These are phyloP conservation scores for Tuber brumale DNA, from an alignment of 495 filamentous ascomycete species.

Conservation along the genomic window DNA sequence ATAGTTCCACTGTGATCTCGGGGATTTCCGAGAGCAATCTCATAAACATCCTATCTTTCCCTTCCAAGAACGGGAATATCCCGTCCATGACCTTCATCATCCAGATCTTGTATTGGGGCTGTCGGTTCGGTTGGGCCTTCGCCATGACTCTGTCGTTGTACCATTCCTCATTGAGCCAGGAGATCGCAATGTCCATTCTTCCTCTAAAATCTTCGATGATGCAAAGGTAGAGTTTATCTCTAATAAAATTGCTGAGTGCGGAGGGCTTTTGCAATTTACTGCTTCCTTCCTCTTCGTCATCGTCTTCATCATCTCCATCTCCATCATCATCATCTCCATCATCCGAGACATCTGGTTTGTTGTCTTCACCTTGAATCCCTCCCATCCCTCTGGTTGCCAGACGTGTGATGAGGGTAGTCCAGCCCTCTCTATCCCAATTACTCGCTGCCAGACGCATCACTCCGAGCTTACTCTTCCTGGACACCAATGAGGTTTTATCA, in stretches of 20 bases:
- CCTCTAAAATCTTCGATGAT: conserved; percentile 84
- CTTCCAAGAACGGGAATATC: conserved; percentile 79
- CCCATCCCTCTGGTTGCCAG: conserved; percentile 73
- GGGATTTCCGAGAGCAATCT: conserved; percentile 90
- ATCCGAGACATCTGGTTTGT: conserved; percentile 13
- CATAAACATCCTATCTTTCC: conserved; percentile 78
- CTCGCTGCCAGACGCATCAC: conserved; percentile 79
- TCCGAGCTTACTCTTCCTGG: conserved; percentile 48
- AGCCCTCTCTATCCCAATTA: conserved; percentile 79
- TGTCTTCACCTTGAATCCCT: conserved; percentile 53
- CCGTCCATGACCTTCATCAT: conserved; percentile 72
- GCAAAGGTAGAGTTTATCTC: conserved; percentile 73
- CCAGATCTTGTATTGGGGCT: conserved; percentile 71
- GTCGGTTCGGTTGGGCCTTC: conserved; percentile 45
- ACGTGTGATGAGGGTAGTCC: conserved; percentile 79
- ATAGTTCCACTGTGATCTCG: conserved; percentile 60
- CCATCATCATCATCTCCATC: conserved; percentile 1
- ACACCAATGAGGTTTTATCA: conserved; percentile 52
- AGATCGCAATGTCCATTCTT: conserved; percentile 76
- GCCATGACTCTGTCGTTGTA: conserved; percentile 73
- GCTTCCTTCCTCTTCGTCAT: conserved; percentile 37
- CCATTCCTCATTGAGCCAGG: conserved; percentile 97
- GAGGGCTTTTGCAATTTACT: conserved; percentile 28
- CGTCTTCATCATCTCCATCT: conserved; percentile 6
- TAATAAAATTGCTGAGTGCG: conserved; percentile 52